A percentile compares a stretch with the other conserved stretches of the same genome.
Conservation (phyloP, 2,329 filamentous ascomycete species). For the Ophiostoma quercus region DNA sequence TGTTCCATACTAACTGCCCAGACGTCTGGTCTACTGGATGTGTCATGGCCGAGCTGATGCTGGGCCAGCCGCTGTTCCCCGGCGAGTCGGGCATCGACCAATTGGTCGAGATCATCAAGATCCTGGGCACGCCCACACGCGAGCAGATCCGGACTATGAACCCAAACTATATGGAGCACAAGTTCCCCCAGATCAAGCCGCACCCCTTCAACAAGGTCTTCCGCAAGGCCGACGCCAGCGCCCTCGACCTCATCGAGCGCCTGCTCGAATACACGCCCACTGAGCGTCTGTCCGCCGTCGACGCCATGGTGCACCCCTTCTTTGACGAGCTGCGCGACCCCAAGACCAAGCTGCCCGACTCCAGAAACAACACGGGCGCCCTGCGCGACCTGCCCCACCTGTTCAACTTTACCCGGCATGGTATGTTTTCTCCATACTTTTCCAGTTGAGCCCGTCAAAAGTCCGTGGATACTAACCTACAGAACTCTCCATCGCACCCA, state of each 20-base stretch:
- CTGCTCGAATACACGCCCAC: constrained; percentile 96
- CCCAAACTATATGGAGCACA: constrained; percentile 99
- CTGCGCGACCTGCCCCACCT: constrained; percentile 77
- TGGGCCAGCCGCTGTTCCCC: constrained; percentile 94
- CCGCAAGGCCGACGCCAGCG: constrained; percentile 87
- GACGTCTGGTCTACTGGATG: constrained; percentile 99
- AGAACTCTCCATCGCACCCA: constrained; percentile 91
- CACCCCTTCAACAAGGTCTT: constrained; percentile 99
- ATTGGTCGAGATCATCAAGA: constrained; percentile 98
- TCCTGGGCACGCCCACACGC: constrained; percentile 89
- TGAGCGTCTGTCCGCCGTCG: constrained; percentile 84
- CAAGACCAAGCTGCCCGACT: constrained; percentile 87
- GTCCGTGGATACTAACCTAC: background rate
- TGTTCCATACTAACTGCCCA: constrained; percentile 37
- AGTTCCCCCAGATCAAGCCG: constrained; percentile 99
- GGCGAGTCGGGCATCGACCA: constrained; percentile 98
- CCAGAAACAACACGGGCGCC: constrained; percentile 76
- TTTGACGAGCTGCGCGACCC: constrained; percentile 95
- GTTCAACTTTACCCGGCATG: constrained; percentile 91
- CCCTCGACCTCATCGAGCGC: constrained; percentile 90
- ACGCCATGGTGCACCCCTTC: constrained; percentile 97
- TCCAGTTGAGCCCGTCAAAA: no score
- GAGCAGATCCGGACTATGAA: constrained; percentile 99
- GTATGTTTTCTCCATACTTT: constrained; percentile 46
- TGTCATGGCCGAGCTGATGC: constrained; percentile 99